Evolutionary conservation across 192 early-diverging fungal genomes (phyloP).

Genomic region (Mortierella claussenii): DNA sequence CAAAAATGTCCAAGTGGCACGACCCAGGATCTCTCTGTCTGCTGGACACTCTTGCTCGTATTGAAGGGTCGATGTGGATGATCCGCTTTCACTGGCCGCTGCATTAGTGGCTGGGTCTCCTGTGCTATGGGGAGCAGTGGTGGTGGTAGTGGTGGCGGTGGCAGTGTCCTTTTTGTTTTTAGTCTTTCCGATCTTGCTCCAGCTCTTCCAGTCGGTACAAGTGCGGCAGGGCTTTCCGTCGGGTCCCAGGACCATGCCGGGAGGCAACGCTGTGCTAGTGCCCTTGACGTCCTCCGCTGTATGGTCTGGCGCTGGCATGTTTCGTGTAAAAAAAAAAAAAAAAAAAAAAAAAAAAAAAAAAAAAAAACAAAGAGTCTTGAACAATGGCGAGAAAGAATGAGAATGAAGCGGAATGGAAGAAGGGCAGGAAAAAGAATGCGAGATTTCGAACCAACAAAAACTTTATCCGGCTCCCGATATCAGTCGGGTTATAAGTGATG

Average conservation of each 20-base stretch:
- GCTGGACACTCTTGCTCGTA: slow-evolving; percentile 77
- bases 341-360: no score
- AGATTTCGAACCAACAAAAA: no score
- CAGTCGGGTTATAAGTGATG: no score
- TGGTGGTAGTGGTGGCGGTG: slow-evolving; percentile 4
- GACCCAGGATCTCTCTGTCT: slow-evolving; percentile 84
- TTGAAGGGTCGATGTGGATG: slow-evolving; percentile 32
- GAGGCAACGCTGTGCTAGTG: slow-evolving; percentile 9
- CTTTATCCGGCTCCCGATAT: no score
- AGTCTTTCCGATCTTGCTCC: slow-evolving; percentile 66
- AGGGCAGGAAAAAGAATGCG: no score
- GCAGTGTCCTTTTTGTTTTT: slow-evolving; percentile 24
- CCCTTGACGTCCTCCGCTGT: background rate
- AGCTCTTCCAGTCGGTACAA: slow-evolving; percentile 81
- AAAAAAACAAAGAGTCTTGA: no score
- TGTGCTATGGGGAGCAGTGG: background rate
- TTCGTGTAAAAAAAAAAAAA: no score
- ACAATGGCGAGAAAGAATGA: no score
- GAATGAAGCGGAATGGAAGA: no score
- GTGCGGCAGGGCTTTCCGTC: slow-evolving; percentile 81
- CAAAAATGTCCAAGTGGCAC: slow-evolving; percentile 96
- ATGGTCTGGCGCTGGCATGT: slow-evolving; percentile 30
- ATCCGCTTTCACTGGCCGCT: background rate
- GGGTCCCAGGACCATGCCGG: slow-evolving; percentile 56
- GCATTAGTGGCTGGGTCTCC: slow-evolving; percentile 5